Percentiles rank a stretch among this genome's conserved stretches.
Evolutionary conservation across 148 eudicot species (phyloP).

Genomic region (Salicornia ramosissima): DNA sequence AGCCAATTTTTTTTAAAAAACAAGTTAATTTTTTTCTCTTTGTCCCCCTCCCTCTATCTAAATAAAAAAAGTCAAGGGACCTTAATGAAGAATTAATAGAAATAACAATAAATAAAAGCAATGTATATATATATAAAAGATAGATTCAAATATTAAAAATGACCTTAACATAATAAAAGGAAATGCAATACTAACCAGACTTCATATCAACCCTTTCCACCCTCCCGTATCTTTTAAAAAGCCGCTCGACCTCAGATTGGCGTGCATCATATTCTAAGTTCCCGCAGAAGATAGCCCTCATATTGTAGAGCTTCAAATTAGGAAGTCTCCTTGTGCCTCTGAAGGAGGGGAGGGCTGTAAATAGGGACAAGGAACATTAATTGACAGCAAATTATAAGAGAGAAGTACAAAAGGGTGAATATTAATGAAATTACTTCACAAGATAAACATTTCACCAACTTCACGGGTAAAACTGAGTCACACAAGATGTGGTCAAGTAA

Average conservation of each 20-base stretch:
- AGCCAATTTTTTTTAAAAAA: no score
- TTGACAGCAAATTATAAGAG: no score
- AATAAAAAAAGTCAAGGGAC: no score
- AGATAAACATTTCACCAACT: background rate
- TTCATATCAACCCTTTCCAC: constrained; percentile 87
- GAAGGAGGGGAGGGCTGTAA: background rate
- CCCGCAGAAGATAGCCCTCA: constrained; percentile 79
- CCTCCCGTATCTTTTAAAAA: constrained; percentile 73
- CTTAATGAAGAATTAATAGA: no score
- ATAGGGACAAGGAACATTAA: no score
- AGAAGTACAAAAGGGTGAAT: background rate
- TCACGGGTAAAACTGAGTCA: background rate
- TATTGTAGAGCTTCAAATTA: constrained; percentile 21
- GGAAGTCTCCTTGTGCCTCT: background rate
- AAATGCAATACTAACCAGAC: constrained; percentile 51
- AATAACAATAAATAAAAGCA: no score
- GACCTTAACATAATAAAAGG: background rate
- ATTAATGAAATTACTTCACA: background rate
- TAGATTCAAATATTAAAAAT: background rate
- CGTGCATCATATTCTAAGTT: constrained; percentile 79
- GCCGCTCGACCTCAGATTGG: constrained; percentile 76
- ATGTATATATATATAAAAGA: background rate
- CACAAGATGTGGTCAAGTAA: no score
- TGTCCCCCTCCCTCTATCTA: no score
- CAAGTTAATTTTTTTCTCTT: no score